Percentiles rank a stretch among this genome's conserved stretches.
These are phyloP conservation scores for Aureobasidium sp. DNA, from an alignment of 2,329 filamentous ascomycete species.

Conservation along the genomic window DNA sequence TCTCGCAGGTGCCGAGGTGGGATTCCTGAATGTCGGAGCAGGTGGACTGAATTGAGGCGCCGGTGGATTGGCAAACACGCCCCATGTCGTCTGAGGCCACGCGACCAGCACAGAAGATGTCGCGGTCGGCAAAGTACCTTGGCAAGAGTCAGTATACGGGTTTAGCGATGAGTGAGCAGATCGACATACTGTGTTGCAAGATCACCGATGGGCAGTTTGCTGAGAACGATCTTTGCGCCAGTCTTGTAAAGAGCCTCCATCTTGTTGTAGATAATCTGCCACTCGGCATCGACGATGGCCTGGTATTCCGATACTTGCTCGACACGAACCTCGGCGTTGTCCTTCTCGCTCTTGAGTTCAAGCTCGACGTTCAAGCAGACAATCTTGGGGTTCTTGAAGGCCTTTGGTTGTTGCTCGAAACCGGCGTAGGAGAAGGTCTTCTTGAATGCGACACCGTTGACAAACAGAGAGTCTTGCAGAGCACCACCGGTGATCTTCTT, in stretches of 20 bases:
- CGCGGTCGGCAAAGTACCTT: constrained; percentile 86
- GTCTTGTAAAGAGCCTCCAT: constrained; percentile 91
- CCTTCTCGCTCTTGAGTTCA: constrained; percentile 97
- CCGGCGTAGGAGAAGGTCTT: constrained; percentile 99
- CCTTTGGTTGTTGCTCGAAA: constrained; percentile 98
- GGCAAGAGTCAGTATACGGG: background rate
- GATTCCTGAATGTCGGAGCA: constrained; percentile 88
- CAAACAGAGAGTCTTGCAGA: constrained; percentile 90
- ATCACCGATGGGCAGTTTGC: constrained; percentile 95
- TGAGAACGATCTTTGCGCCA: constrained; percentile 93
- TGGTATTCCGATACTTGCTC: constrained; percentile 99
- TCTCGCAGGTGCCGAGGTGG: constrained; percentile 84
- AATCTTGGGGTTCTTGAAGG: constrained; percentile 89
- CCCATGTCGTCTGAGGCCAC: constrained; percentile 90
- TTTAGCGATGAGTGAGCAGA: background rate
- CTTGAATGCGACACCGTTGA: constrained; percentile 98
- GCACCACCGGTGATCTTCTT: constrained; percentile 98
- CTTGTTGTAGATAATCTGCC: constrained; percentile 99
- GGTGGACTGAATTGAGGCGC: constrained; percentile 86
- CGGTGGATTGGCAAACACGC: constrained; percentile 89
- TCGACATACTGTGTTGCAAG: constrained; percentile 71
- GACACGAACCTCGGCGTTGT: constrained; percentile 96
- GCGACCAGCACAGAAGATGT: constrained; percentile 96
- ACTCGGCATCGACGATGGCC: constrained; percentile 97
- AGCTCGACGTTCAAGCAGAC: constrained; percentile 97